Base-by-base conservation (phyloP, 176 grass and related monocot genomes). In the Carex myosuroides region DNA sequence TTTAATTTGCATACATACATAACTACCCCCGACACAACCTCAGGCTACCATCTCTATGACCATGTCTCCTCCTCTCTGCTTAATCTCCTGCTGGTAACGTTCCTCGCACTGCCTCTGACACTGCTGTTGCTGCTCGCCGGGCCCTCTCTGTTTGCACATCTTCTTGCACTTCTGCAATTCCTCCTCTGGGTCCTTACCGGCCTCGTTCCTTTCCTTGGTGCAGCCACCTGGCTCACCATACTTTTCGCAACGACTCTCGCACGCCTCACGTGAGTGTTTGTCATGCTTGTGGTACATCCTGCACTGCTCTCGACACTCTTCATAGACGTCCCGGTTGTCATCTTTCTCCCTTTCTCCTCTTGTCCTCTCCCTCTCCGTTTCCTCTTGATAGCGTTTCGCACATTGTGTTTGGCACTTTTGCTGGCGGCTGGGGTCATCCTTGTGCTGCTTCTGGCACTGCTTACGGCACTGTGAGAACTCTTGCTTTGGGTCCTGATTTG, bases 11-110 rank as follows among this genome's bases (percentile, higher is more conserved):
- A 39, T 57, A 79, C 53, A 79, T 32, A 16, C 26, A 26, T 26
- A 79, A 32, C 13, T 17, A 8, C 50, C 22, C 22, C 10, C 4
- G 8, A 79, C 53, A 17, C 76, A 76, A 52, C 44, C 77, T 80
- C 56, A 79, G 53, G 56, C 56, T 79, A 60, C 52, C 77, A 80
- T 80, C 26, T 80, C 77, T 61, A 80, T 80, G 33, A 80, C 13
- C 77, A 60, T 20, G 55, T 55, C 50, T 41, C 52, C 22, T 7
- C 20, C 81, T 60, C 12, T 55, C 21, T 55, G 32, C 41, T 60
- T 26, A 26, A 26, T 69, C 59, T 69, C 62, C 39, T 66, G 44
- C 33, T 83, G 55, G 60, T 69, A 83, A 33, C 4, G 14, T 14
- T 68, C 80, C 61, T 54, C 13, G 8, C 61, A 83, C 33, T 35